Base-by-base conservation (phyloP, 1,284 basidiomycete species). In the Athelia sp. region DNA sequence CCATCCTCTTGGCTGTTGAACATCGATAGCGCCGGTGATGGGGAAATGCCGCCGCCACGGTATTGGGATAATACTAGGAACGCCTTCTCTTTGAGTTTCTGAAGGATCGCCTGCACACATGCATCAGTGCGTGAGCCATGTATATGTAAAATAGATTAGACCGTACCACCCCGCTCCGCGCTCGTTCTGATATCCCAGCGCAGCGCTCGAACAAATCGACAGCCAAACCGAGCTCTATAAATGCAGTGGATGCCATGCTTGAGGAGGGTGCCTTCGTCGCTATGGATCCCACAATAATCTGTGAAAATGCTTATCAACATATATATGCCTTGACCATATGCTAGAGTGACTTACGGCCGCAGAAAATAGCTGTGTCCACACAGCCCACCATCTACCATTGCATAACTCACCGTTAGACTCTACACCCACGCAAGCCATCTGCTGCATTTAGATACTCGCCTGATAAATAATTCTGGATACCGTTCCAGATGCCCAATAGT, bases 291-390 rank as follows among this genome's bases (percentile, higher is more conserved):
- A 70, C 71, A 47, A 74, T 71, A 11, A 76, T 62, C 74, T 76
- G 48, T 31, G 21, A 15, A 3, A 47, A 11, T 29, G 26, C 13
- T 48, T 35, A 8, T 46, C 43, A 36, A 24, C 29, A 22, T 13
- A 44, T 13, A 14, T 19, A 46, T 23, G n/a, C 24, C 13, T 11
- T 50, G 24, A 11, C 38, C 14, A 31, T 34, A 45, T 3, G 40
- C 21, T 1, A 6, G 9, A 6, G 24, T 35, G 11, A 24, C 72
- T 51, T 49, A 81, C 80, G 47, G 79, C 75, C 50, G 76, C 75
- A 35, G 77, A 77, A 50, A 81, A 75, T 9, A 81, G 54, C 59
- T 78, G 73, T 36, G 69, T 78, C 79, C 79, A 81, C 19, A 77
- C 60, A 44, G 64, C 62, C 78, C 79, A 80, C 69, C 75, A 77